Conservation (phyloP, 805 yeast genomes). For the Zygosaccharomyces lentus region DNA sequence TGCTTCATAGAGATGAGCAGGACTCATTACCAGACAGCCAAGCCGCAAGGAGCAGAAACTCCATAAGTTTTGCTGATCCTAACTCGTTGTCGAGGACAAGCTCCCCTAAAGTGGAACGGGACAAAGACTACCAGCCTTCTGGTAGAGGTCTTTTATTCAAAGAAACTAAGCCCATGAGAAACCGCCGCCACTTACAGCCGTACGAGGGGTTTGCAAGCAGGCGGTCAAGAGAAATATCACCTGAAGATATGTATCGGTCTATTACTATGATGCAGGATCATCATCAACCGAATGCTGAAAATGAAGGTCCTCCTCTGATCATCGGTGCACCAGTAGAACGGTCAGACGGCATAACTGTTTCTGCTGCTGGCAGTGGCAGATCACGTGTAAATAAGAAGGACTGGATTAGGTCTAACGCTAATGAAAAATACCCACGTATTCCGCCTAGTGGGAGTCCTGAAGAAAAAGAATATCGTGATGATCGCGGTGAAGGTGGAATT, state of each 20-base stretch:
- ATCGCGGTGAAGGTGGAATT: slow-evolving; percentile 13
- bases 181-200: slow-evolving; percentile 7
- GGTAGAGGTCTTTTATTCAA: slow-evolving; percentile 10
- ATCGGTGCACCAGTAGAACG: slow-evolving; percentile 59
- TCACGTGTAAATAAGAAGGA: background rate
- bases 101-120: slow-evolving; percentile 13
- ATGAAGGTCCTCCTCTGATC: slow-evolving; percentile 73
- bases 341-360: background rate
- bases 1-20: slow-evolving; percentile 33
- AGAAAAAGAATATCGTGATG: slow-evolving; percentile 13
- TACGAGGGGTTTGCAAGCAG: slow-evolving; percentile 33
- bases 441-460: background rate
- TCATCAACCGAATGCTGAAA: slow-evolving; percentile 41
- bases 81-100: slow-evolving; percentile 13
- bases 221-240: slow-evolving; percentile 52
- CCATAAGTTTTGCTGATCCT: slow-evolving; percentile 4
- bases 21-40: slow-evolving; percentile 6
- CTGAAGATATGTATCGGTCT: slow-evolving; percentile 80
- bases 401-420: background rate
- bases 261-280: slow-evolving; percentile 70
- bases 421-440: background rate
- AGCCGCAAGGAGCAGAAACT: background rate
- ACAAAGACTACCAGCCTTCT: slow-evolving; percentile 4
- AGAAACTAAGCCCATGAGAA: slow-evolving; percentile 9
- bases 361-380: background rate